Base-by-base conservation (phyloP, 2,329 filamentous ascomycete species). In the Colletotrichum gigasporum region DNA sequence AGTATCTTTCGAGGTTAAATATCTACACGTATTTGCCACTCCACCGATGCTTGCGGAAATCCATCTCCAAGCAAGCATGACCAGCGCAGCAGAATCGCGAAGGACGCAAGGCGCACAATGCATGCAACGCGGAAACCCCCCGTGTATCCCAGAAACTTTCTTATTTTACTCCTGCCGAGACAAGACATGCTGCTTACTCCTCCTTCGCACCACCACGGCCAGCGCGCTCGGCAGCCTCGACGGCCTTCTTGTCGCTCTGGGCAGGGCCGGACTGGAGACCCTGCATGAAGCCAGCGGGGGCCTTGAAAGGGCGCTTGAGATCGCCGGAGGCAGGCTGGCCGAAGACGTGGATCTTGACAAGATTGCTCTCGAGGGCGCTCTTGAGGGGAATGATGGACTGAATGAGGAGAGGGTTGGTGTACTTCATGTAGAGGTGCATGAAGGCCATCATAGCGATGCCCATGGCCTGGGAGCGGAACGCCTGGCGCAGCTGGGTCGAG, bases 381-480 rank as follows among this genome's bases (percentile, higher is more conserved):
- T 99, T 99, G 80, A 98, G 85, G 32, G 96, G 96, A 76, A 99
- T 96, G 83, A 99, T 97, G 79, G 92, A 96, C 88, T 99, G 96
- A 83, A 99, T 97, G 74, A 97, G 85, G 53, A 99, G 92, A 41
- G 96, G 96, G 89, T 98, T 99, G 83, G 94, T 98, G 90, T 98
- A 99, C 80, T 97, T 94, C 87, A 99, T 92, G 90, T 98, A 99
- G 67, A 99, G 71, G 84, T 99, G 96, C 95, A 99, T 98, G 75
- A 97, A 92, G 67, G 81, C 89, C 95, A 99, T 98, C 94, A 99
- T 99, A 79, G 87, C 94, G 63, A 99, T 85, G 65, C 96, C 96
- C 92, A 97, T 98, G 74, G 96, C 82, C 83, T 98, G 95, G 69
- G 90, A 87, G 80, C 96, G 96, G 87, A 95, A 93, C 70, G 93